Base-by-base conservation (phyloP, 371 early-diverging fungal genomes). In the Polyrhizophydium stewartii region DNA sequence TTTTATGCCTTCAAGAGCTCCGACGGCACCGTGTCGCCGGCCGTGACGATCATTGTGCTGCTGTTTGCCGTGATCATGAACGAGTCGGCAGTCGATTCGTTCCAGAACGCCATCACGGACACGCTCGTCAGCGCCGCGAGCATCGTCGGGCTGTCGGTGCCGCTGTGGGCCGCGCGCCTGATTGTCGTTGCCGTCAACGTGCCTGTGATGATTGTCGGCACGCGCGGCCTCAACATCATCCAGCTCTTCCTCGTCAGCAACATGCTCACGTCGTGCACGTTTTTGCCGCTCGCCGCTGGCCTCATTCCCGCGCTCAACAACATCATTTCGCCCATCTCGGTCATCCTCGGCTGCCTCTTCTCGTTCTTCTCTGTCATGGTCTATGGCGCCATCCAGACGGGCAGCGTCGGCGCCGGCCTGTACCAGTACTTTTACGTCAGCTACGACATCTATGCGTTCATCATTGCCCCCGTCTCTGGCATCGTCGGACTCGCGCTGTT, bases 51-150 rank as follows among this genome's bases (percentile, higher is more conserved):
- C 46, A 27, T 78, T 13, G 61, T 74, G 1, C 60, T 75, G 7
- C 41, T 83, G 16, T 30, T 85, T 35, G 74, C 81, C n/a, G 71
- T 68, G 2, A 65, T 75, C 41, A 83, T 86, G 83, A 80, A 81
- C 69, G 76, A 81, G 50, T 74, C 78, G 24, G 70, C 75, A 27
- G 77, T 85, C 27, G 86, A 86, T 61, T 72, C 79, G 28, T 65
- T 77, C 62, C 84, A 85, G 71, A 82, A 77, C 56, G 86, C 75
- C 38, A 66, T 86, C 50, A 73, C 75, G 10, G 83, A 77, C 61
- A 75, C 81, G 12, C 50, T 84, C 28, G 68, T 82, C 19, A 63
- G 82, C 19, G 60, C 77, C 24, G 65, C 75, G 33, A 58, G 31
- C 24, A 45, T 64, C 22, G 72, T 80, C 56, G 74, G 79, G 22